Conservation (phyloP, 768 basidiomycete species). For the Pleurotus djamor region DNA sequence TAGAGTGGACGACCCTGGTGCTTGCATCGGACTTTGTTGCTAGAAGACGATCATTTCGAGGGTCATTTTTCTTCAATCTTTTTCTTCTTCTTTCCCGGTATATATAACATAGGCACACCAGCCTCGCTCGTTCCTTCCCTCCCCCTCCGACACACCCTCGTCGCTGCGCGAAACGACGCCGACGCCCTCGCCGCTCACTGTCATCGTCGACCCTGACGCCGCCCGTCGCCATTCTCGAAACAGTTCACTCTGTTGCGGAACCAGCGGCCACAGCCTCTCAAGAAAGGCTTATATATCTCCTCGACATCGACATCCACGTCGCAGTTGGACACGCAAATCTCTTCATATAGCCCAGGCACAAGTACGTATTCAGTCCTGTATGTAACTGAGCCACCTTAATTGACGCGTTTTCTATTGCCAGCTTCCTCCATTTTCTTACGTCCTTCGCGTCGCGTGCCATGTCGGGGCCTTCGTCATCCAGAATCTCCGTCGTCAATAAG, state of each 20-base stretch:
- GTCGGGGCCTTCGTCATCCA: constrained; percentile 1
- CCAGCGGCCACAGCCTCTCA: constrained; percentile 1
- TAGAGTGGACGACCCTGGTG: constrained; percentile 1
- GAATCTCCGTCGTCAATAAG: constrained; percentile 6
- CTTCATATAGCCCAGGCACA: not conserved
- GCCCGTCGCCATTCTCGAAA: not conserved
- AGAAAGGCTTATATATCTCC: not conserved
- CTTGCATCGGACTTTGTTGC: not conserved
- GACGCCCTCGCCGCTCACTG: not conserved
- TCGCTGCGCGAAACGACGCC: not conserved
- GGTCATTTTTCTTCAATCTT: constrained; percentile 2
- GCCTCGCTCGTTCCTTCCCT: not conserved
- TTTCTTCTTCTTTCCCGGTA: not conserved
- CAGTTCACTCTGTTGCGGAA: constrained; percentile 5
- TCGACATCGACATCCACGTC: not conserved
- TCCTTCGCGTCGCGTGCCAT: not conserved
- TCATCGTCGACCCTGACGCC: not conserved
- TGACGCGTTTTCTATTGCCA: not conserved
- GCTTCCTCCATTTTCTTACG: not conserved
- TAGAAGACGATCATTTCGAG: not conserved
- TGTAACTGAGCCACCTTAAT: not conserved
- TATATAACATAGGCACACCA: not conserved
- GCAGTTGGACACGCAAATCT: not conserved
- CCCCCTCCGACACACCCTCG: not conserved
- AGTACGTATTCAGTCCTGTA: not conserved